phyloP scores from a whole-genome alignment of 441 rosid species.

The Euphorbia schlechtendalii region DNA sequence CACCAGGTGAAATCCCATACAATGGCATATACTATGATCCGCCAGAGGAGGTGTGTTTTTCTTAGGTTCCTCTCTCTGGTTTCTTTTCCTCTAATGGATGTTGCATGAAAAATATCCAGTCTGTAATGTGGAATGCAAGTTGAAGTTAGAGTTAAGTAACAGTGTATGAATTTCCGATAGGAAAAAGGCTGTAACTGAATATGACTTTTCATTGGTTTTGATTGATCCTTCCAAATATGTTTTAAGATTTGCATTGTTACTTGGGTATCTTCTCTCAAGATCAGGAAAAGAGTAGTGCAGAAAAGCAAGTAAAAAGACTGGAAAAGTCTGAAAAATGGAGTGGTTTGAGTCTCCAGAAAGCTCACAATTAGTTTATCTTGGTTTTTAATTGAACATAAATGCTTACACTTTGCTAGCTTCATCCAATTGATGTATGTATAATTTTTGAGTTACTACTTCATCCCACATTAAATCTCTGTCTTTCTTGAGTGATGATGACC shows the following conservation, averaged over 20 bases:
- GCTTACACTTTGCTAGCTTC: neutral
- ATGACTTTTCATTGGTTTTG: neutral
- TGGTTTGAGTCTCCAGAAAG: neutral
- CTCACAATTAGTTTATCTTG: neutral
- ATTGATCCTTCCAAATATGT: neutral
- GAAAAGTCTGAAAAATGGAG: neutral
- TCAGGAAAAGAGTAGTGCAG: neutral
- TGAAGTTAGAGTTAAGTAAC: neutral
- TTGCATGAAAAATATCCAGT: neutral
- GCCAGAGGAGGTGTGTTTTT: slow-evolving; percentile 62
- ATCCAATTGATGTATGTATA: neutral
- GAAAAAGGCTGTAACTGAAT: neutral
- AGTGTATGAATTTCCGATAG: neutral
- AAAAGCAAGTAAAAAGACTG: neutral
- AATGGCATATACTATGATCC: slow-evolving; percentile 96
- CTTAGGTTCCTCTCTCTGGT: neutral
- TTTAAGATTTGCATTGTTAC: neutral
- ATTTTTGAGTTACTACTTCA: neutral
- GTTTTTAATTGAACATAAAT: neutral
- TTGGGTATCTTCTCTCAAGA: neutral
- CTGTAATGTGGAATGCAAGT: slow-evolving; percentile 4
- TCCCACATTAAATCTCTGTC: neutral
- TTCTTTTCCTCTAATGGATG: slow-evolving; percentile 12
- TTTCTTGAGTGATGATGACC: neutral
- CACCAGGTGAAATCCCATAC: slow-evolving; percentile 91